These are phyloP conservation scores for Rossbeevera mucosa DNA, from an alignment of 768 basidiomycete genomes.

Conservation along the genomic window DNA sequence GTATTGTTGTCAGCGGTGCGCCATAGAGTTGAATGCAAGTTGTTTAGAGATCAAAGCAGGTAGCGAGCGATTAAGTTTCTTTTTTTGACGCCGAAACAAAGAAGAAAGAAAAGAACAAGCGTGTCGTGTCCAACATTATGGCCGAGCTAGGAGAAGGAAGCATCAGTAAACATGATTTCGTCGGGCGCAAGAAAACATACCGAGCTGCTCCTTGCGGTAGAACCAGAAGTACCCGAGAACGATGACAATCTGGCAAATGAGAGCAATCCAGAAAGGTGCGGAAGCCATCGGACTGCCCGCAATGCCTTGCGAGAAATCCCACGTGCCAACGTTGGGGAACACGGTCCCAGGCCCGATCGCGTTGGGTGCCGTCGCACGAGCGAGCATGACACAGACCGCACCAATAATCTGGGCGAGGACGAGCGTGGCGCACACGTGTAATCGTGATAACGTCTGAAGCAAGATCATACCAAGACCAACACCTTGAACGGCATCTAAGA, in stretches of 20 bases:
- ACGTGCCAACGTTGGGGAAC: slow-evolving; percentile 88
- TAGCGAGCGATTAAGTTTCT: not conserved
- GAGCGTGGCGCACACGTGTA: slow-evolving; percentile 91
- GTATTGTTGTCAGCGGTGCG: not conserved
- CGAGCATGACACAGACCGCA: slow-evolving; percentile 86
- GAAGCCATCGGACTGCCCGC: slow-evolving; percentile 76
- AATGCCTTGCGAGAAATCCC: slow-evolving; percentile 78
- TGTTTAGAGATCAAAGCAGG: not conserved
- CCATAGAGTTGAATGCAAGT: not conserved
- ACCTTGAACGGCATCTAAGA: slow-evolving; percentile 90
- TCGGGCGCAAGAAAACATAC: slow-evolving; percentile 36
- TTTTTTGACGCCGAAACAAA: not conserved
- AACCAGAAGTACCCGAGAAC: slow-evolving; percentile 95
- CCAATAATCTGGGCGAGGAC: slow-evolving; percentile 90
- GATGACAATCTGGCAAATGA: slow-evolving; percentile 75
- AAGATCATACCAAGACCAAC: slow-evolving; percentile 92
- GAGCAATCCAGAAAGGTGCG: slow-evolving; percentile 85
- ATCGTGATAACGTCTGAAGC: slow-evolving; percentile 85
- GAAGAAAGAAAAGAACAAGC: not conserved
- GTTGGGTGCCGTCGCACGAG: slow-evolving; percentile 86
- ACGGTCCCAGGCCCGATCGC: slow-evolving; percentile 84
- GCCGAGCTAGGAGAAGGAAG: slow-evolving; percentile 10
- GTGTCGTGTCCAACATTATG: slow-evolving; percentile 1
- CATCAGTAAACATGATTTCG: not conserved
- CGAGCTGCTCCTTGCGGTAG: slow-evolving; percentile 91